Conservation (phyloP, 805 yeast species). For the Teunomyces kruisii region DNA sequence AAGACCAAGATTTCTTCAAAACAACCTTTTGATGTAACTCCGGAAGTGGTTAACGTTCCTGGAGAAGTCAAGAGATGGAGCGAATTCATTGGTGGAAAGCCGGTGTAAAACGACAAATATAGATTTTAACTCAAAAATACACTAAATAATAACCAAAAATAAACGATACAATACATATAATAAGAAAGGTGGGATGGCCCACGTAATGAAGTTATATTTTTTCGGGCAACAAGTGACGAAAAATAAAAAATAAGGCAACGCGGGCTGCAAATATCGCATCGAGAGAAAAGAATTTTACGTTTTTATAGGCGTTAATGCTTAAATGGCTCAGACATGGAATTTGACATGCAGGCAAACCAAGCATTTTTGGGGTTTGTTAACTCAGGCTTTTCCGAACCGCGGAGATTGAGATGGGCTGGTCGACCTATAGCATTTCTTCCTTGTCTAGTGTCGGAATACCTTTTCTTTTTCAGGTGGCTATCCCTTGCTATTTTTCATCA, state of each 20-base stretch:
- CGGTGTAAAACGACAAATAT: conserved; percentile 46
- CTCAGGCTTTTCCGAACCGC: not conserved
- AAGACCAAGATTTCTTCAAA: conserved; percentile 61
- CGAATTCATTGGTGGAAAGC: conserved; percentile 93
- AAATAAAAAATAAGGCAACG: no score
- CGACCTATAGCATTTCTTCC: not conserved
- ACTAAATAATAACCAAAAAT: not conserved
- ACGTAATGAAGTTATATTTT: no score
- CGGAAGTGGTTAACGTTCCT: conserved; percentile 61
- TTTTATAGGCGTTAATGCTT: no score
- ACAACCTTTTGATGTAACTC: conserved; percentile 44
- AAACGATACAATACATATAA: not conserved
- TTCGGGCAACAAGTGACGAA: not conserved
- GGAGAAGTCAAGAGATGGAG: conserved; percentile 93
- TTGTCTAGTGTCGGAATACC: not conserved
- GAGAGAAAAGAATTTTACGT: no score
- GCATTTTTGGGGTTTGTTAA: not conserved
- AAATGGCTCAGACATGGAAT: no score
- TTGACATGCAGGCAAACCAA: not conserved
- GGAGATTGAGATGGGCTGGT: not conserved
- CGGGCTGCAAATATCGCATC: no score
- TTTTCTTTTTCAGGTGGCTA: not conserved
- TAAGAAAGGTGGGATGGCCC: not conserved
- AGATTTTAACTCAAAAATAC: not conserved
- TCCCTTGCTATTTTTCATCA: no score